These are phyloP conservation scores for Aureobasidium namibiae DNA, from an alignment of 2,329 filamentous ascomycete species.

Conservation along the genomic window DNA sequence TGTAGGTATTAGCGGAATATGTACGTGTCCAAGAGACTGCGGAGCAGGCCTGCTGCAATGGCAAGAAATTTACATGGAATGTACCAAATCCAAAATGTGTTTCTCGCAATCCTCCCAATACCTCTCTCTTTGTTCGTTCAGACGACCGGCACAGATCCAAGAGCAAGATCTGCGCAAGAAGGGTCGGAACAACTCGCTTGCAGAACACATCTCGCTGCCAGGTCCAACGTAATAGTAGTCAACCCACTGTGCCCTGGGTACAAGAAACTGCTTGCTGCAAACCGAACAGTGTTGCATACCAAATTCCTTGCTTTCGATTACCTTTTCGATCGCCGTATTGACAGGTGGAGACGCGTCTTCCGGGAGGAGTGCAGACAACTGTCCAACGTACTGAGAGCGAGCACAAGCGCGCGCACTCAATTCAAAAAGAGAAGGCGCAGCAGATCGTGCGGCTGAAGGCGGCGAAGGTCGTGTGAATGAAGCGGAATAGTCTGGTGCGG, in stretches of 20 bases:
- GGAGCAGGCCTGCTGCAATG: slow-evolving; percentile 4
- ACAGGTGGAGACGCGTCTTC: slow-evolving; percentile 16
- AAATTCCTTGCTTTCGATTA: slow-evolving; percentile 14
- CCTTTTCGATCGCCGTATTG: slow-evolving; percentile 17
- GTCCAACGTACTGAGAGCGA: slow-evolving; percentile 19
- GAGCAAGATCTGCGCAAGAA: slow-evolving; percentile 26
- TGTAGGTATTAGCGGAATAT: neutral
- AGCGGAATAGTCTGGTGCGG: neutral
- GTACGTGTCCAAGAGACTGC: neutral
- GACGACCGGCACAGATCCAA: slow-evolving; percentile 21
- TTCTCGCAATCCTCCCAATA: neutral
- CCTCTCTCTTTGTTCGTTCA: neutral
- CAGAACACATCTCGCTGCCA: slow-evolving; percentile 2
- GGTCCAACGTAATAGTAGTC: slow-evolving; percentile 26
- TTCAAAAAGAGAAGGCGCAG: slow-evolving; percentile 29
- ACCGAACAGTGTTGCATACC: slow-evolving; percentile 26
- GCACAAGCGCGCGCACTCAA: slow-evolving; percentile 23
- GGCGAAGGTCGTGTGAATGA: slow-evolving; percentile 6
- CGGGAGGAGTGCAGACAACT: slow-evolving; percentile 20
- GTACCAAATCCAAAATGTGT: neutral
- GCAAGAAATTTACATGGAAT: neutral
- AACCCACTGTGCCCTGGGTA: slow-evolving; percentile 28
- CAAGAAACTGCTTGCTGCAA: slow-evolving; percentile 24
- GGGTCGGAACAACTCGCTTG: slow-evolving; percentile 23
- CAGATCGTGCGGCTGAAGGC: slow-evolving; percentile 8